These are phyloP conservation scores for Boeremia lycopersici DNA, from an alignment of 2,329 filamentous ascomycete genomes.

Conservation along the genomic window DNA sequence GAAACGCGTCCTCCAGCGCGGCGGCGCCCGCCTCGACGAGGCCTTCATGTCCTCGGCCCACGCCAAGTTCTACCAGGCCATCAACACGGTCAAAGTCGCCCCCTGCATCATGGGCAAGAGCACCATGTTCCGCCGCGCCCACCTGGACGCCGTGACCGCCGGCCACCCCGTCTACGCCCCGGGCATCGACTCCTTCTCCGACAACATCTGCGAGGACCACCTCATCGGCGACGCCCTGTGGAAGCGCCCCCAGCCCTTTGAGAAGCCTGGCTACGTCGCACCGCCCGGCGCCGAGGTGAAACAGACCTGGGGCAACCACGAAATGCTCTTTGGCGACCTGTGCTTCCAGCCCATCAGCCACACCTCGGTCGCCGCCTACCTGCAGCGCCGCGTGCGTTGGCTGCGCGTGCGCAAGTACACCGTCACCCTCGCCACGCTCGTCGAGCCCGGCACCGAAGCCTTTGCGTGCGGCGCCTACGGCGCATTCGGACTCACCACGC, in stretches of 20 bases:
- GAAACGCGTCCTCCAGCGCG: slow-evolving; percentile 46
- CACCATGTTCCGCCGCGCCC: slow-evolving; percentile 95
- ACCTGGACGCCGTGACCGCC: slow-evolving; percentile 75
- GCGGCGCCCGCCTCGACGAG: slow-evolving; percentile 87
- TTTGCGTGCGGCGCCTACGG: slow-evolving; percentile 83
- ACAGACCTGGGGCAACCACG: slow-evolving; percentile 73
- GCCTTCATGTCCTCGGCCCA: slow-evolving; percentile 93
- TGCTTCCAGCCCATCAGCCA: slow-evolving; percentile 87
- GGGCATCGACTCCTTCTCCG: slow-evolving; percentile 91
- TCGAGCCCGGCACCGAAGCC: slow-evolving; percentile 91
- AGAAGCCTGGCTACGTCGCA: slow-evolving; percentile 31
- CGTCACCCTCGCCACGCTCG: slow-evolving; percentile 83
- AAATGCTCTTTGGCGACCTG: slow-evolving; percentile 81
- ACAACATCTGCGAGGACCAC: slow-evolving; percentile 98
- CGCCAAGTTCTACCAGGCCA: slow-evolving; percentile 96
- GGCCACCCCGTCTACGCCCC: slow-evolving; percentile 59
- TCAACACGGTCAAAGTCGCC: slow-evolving; percentile 88
- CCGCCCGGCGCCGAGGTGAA: slow-evolving; percentile 33
- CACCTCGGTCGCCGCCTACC: slow-evolving; percentile 78
- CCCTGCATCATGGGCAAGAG: slow-evolving; percentile 96
- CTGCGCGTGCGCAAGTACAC: slow-evolving; percentile 93
- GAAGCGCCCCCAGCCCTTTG: slow-evolving; percentile 60
- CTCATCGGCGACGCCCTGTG: slow-evolving; percentile 91
- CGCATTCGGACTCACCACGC: slow-evolving; percentile 76
- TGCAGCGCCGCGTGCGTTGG: slow-evolving; percentile 85